Evolutionary conservation across 2,329 filamentous ascomycete species (phyloP).

Genomic region (Ilyonectria mors-panacis): DNA sequence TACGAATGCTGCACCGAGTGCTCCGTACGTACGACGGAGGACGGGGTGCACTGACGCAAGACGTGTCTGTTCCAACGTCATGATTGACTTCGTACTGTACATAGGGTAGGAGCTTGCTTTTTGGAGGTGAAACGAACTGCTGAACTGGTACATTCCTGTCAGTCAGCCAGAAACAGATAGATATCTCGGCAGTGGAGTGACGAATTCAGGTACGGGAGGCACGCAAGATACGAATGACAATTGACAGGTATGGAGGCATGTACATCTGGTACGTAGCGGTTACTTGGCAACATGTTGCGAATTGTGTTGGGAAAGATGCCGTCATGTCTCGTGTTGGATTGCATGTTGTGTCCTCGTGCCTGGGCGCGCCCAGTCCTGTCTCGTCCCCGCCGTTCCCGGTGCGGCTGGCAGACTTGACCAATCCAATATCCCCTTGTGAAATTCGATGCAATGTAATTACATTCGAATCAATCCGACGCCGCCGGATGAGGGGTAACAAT

Average conservation of each 20-base stretch:
- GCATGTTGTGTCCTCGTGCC: slow-evolving; percentile 33
- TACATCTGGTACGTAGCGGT: background rate
- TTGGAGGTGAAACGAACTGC: slow-evolving; percentile 1
- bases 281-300: background rate
- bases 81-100: slow-evolving; percentile 5
- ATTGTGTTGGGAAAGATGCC: slow-evolving; percentile 26
- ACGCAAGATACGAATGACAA: slow-evolving; percentile 16
- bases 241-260: background rate
- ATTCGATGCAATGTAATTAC: background rate
- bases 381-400: background rate
- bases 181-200: slow-evolving; percentile 17
- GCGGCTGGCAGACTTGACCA: background rate
- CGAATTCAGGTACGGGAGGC: slow-evolving; percentile 17
- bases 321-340: slow-evolving; percentile 35
- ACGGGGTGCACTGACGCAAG: slow-evolving; percentile 13
- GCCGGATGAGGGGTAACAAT: slow-evolving; percentile 2
- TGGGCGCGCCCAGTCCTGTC: slow-evolving; percentile 14
- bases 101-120: slow-evolving; percentile 9
- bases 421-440: slow-evolving; percentile 1
- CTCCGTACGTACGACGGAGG: background rate
- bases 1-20: slow-evolving; percentile 12
- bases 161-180: slow-evolving; percentile 35
- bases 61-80: slow-evolving; percentile 8
- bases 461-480: slow-evolving; percentile 9
- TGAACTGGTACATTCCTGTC: slow-evolving; percentile 18